Base-by-base conservation (phyloP, 768 basidiomycete species). In the Lentinula boryana region DNA sequence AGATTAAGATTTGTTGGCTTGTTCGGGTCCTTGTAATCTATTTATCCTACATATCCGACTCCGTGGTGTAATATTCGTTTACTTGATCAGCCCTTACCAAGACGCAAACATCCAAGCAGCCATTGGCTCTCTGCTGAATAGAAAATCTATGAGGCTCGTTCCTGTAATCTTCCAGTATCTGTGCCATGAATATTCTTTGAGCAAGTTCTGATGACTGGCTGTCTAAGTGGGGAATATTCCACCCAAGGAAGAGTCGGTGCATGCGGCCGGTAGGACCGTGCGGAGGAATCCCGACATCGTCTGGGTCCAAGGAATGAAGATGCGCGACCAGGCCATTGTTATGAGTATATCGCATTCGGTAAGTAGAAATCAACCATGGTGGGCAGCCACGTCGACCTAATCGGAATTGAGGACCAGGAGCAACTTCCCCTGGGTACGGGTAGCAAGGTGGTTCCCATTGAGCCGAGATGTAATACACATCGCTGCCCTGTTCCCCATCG, bases 311-410 rank as follows among this genome's bases (percentile, higher is more conserved):
- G 1, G 76, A 77, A n/a, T 64, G 67, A 7, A 79, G 63, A 38
- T 73, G 72, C 9, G 82, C 81, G 18, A 80, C 65, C 43, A 90
- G 74, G 3, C 88, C 88, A 13, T 75, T 71, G n/a, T 68, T 62
- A 65, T 86, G 86, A 0, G 68, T 66, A 68, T 89, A 89, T 23
- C 73, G 68, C 74, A 89, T 79, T 6, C 78, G 71, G 63, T 80
- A 87, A 21, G 72, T 70, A 33, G 78, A 74, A 43, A 88, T 75
- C 86, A 90, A 87, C 40, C 75, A 77, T 53, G 76, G 62, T 1
- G 84, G 81, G 52, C 81, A 86, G 5, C 87, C 87, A 13, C 87
- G 82, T 15, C 82, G 81, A 38, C 85, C 76, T 65, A 88, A 72
- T 49, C 68, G 65, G 63, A 78, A 72, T 56, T 73, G 71, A 59